These are phyloP conservation scores for Saturnispora kantuleensis DNA, from an alignment of 805 yeast genomes.

Conservation along the genomic window DNA sequence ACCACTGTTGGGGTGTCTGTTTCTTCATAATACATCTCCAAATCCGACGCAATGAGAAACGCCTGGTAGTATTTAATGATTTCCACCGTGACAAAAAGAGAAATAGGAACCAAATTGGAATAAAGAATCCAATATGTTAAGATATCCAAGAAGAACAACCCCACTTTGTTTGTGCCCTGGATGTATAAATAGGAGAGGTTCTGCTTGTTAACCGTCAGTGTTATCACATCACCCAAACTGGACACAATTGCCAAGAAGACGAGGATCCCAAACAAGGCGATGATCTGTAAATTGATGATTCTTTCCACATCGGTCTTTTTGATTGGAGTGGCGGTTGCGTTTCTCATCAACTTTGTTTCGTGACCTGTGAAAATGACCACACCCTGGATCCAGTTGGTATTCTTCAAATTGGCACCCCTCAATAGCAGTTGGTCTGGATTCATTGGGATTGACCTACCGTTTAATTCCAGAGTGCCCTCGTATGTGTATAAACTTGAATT, in stretches of 20 bases:
- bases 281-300: constrained; percentile 83
- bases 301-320: constrained; percentile 95
- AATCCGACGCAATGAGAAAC: constrained; percentile 81
- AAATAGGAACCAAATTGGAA: constrained; percentile 95
- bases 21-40: constrained; percentile 82
- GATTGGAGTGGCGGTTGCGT: constrained; percentile 97
- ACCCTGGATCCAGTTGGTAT: constrained; percentile 93
- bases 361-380: constrained; percentile 94
- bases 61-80: constrained; percentile 94
- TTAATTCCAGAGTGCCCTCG: constrained; percentile 71
- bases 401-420: constrained; percentile 92
- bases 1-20: constrained; percentile 93
- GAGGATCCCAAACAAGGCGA: constrained; percentile 76
- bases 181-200: constrained; percentile 56
- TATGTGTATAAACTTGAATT: constrained; percentile 89
- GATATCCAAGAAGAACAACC: constrained; percentile 73
- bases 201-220: constrained; percentile 42
- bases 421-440: constrained; percentile 85
- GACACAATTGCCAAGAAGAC: constrained; percentile 70
- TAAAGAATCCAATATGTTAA: constrained; percentile 94
- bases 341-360: constrained; percentile 95
- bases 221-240: constrained; percentile 79
- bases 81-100: constrained; percentile 93
- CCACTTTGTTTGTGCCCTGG: constrained; percentile 56
- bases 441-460: constrained; percentile 55